Conservation (phyloP, 2,329 filamentous ascomycete species). For the Didymella pinodella region DNA sequence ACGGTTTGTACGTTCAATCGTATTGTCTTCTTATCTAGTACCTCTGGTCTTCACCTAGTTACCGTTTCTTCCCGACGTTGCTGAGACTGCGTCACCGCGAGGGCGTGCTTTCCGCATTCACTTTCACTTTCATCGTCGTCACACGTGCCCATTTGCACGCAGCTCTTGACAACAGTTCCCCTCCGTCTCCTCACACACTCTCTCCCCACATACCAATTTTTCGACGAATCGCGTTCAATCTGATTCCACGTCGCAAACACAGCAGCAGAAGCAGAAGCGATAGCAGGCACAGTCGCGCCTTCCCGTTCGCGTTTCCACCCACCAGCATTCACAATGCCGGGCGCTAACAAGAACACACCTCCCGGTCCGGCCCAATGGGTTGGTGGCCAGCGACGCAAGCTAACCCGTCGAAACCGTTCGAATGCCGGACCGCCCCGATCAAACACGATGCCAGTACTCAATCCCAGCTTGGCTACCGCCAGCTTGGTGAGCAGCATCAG, state of each 20-base stretch:
- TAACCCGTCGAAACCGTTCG: slow-evolving; percentile 26
- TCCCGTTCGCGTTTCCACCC: not conserved
- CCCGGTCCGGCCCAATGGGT: slow-evolving; percentile 20
- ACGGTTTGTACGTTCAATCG: slow-evolving; percentile 16
- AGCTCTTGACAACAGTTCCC: not conserved
- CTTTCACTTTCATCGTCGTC: slow-evolving; percentile 12
- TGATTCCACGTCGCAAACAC: slow-evolving; percentile 12
- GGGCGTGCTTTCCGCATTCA: slow-evolving; percentile 9
- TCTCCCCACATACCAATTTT: not conserved
- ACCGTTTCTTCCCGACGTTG: not conserved
- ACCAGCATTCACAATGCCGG: slow-evolving; percentile 6
- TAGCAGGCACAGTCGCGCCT: slow-evolving; percentile 2
- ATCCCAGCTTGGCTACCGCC: slow-evolving; percentile 8
- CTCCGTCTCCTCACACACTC: not conserved
- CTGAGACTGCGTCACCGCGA: not conserved
- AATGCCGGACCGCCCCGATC: slow-evolving; percentile 23
- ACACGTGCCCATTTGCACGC: not conserved
- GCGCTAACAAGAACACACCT: slow-evolving; percentile 10
- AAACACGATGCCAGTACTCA: slow-evolving; percentile 26
- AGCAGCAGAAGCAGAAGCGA: not conserved
- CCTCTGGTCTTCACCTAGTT: not conserved
- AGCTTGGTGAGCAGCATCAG: slow-evolving; percentile 14
- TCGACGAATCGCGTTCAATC: not conserved
- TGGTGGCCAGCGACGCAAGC: slow-evolving; percentile 31
- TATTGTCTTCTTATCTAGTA: not conserved